A percentile compares a stretch with the other conserved stretches of the same genome.
phyloP scores from a whole-genome alignment of 148 eudicot genomes.

The Rhododendron ferrugineum region DNA sequence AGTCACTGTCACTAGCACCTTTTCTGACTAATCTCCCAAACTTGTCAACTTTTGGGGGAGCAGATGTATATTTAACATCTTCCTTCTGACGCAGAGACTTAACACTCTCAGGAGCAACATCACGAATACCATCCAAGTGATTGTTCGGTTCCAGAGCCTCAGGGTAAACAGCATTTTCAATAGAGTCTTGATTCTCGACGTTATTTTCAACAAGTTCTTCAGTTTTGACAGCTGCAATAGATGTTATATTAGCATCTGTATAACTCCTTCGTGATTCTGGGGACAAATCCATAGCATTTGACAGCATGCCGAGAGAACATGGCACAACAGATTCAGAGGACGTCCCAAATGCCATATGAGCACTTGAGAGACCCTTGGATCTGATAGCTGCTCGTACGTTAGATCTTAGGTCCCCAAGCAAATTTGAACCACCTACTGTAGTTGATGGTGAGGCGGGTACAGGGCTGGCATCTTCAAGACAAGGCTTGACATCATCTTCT shows the following conservation, averaged over 20 bases:
- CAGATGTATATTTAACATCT: conserved; percentile 23
- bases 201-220: conserved; percentile 18
- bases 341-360: conserved; percentile 17
- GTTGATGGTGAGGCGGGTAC: conserved; percentile 22
- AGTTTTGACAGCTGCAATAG: conserved; percentile 12
- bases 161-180: conserved; percentile 12
- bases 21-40: conserved; percentile 85
- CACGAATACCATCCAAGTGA: conserved; percentile 16
- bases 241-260: conserved; percentile 8
- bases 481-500: conserved; percentile 34
- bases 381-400: conserved; percentile 14
- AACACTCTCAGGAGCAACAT: conserved; percentile 23
- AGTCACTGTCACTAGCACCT: conserved; percentile 70
- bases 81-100: conserved; percentile 23
- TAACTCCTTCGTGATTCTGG: conserved; percentile 10
- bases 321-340: conserved; percentile 17
- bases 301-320: conserved; percentile 14
- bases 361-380: conserved; percentile 13
- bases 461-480: conserved; percentile 29
- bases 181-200: conserved; percentile 23
- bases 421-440: conserved; percentile 17
- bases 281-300: conserved; percentile 14
- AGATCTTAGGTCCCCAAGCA: conserved; percentile 17
- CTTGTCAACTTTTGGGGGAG: conserved; percentile 60
- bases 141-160: conserved; percentile 19